phyloP scores from a whole-genome alignment of 257 asterid genomes.

The Voacanga thouarsii region DNA sequence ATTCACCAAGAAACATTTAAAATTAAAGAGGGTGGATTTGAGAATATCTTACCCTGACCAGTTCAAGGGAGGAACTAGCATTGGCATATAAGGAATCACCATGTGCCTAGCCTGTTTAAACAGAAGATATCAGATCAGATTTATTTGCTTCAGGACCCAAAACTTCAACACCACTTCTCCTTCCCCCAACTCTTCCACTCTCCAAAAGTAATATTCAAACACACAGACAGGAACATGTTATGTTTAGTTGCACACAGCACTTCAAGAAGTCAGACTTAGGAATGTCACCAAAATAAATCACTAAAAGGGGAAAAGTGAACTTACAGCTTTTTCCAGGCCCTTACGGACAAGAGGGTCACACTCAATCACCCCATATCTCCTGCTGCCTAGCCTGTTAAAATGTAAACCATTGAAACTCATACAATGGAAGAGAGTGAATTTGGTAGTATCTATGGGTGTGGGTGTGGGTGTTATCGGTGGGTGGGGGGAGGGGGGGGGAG shows the following conservation, averaged over 20 bases:
- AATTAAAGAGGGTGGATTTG: background rate
- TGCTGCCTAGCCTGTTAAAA: slow-evolving; percentile 51
- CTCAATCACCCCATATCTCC: slow-evolving; percentile 93
- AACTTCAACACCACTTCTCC: background rate
- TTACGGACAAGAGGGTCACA: slow-evolving; percentile 92
- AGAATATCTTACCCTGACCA: slow-evolving; percentile 83
- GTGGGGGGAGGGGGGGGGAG: too few species aligned
- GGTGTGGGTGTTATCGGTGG: too few species aligned
- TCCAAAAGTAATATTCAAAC: background rate
- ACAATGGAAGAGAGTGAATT: background rate
- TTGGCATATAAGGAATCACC: slow-evolving; percentile 99
- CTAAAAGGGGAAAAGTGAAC: slow-evolving; percentile 15
- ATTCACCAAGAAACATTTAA: background rate
- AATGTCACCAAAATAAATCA: slow-evolving; percentile 1
- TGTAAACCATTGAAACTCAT: background rate
- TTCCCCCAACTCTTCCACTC: background rate
- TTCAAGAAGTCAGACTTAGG: background rate
- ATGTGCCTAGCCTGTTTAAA: slow-evolving; percentile 83
- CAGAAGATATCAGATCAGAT: slow-evolving; percentile 16
- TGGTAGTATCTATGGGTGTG: background rate
- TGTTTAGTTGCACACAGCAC: background rate
- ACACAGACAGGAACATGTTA: background rate
- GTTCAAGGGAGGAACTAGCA: slow-evolving; percentile 86
- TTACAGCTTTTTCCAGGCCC: slow-evolving; percentile 92
- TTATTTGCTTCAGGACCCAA: background rate